Conservation (phyloP, 164 flowering plant genomes). For the Taxillus chinensis region DNA sequence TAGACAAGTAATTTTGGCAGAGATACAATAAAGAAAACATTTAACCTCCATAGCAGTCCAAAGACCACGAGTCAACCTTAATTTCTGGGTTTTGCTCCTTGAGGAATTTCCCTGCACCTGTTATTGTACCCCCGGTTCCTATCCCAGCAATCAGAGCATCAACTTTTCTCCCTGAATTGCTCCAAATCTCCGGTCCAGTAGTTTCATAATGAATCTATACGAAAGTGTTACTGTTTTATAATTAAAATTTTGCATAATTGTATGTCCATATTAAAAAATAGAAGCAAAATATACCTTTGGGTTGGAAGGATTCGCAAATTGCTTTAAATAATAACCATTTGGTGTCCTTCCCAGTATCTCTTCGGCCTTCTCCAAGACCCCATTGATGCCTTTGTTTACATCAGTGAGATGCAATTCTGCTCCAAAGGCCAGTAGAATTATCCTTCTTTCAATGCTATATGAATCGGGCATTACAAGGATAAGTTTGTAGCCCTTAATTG, state of each 20-base stretch:
- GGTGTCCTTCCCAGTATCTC: constrained; percentile 26
- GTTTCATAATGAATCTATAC: constrained; percentile 37
- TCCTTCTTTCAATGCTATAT: constrained; percentile 29
- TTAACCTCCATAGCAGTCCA: too few species aligned
- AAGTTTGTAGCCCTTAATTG: constrained; percentile 30
- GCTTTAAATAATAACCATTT: constrained; percentile 17
- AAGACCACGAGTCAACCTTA: constrained; percentile 19
- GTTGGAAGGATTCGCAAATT: constrained; percentile 29
- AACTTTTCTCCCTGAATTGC: constrained; percentile 30
- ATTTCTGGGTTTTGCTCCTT: constrained; percentile 38
- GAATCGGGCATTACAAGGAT: constrained; percentile 27
- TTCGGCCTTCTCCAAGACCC: constrained; percentile 12
- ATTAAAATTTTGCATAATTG: background rate
- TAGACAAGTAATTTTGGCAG: too few species aligned
- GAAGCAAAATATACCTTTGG: constrained; percentile 25
- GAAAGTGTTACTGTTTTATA: background rate
- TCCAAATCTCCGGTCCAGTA: constrained; percentile 58
- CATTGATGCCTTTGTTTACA: constrained; percentile 18
- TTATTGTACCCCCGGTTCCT: constrained; percentile 51
- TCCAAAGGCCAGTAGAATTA: constrained; percentile 31
- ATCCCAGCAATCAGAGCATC: constrained; percentile 45
- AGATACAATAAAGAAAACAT: too few species aligned
- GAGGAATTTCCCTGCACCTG: constrained; percentile 36
- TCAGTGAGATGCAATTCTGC: constrained; percentile 29
- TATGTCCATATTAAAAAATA: background rate